Evolutionary conservation across 371 early-diverging fungal genomes (phyloP).

Genomic region (Actinomortierella wolfii): DNA sequence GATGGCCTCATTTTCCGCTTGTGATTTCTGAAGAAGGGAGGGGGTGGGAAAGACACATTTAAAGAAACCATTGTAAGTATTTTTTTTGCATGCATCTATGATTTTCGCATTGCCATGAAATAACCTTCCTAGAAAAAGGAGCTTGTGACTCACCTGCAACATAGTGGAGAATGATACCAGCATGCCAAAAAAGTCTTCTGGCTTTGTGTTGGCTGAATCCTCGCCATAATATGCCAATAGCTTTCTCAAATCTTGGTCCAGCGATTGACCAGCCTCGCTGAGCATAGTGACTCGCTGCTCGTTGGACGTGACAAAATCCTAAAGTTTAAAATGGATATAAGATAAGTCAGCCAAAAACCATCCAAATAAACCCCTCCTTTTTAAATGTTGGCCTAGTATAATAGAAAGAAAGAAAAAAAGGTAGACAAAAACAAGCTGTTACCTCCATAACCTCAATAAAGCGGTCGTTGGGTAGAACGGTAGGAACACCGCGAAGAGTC

Average conservation of each 20-base stretch:
- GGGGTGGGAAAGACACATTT: not conserved
- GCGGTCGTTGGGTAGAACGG: conserved; percentile 59
- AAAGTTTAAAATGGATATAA: not conserved
- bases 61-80: not conserved
- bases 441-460: conserved; percentile 73
- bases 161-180: conserved; percentile 48
- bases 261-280: conserved; percentile 55
- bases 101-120: too few relatives aligned
- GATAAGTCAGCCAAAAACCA: too few relatives aligned
- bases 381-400: too few relatives aligned
- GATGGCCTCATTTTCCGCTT: conserved; percentile 35
- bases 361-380: too few relatives aligned
- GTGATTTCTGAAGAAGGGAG: conserved; percentile 14
- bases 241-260: conserved; percentile 72
- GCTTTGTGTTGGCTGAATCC: conserved; percentile 75
- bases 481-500: conserved; percentile 36
- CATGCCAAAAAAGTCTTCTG: conserved; percentile 89
- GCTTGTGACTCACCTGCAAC: conserved; percentile 27
- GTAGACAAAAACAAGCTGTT: too few relatives aligned
- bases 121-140: not conserved
- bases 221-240: conserved; percentile 81
- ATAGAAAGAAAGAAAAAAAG: not conserved
- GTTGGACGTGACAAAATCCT: conserved; percentile 34
- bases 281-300: conserved; percentile 46
- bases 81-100: too few relatives aligned